Percentiles rank a stretch among this genome's conserved stretches.
phyloP scores from a whole-genome alignment of 441 rosid species.

The Corymbia citriodora region DNA sequence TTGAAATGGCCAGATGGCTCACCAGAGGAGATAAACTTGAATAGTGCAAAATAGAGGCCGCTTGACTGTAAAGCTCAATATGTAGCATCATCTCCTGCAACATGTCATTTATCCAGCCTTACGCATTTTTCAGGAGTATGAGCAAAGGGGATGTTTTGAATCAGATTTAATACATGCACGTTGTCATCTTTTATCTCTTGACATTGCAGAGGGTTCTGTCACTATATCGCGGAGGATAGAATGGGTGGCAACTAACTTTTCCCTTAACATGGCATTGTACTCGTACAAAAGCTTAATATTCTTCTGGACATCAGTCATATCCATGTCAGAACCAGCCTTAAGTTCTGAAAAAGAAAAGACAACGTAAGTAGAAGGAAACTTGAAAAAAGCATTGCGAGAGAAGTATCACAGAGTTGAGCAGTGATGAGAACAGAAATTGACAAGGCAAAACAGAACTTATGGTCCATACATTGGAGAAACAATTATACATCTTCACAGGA shows the following conservation, averaged over 20 bases:
- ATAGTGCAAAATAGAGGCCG: neutral
- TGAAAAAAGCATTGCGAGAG: neutral
- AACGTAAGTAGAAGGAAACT: neutral
- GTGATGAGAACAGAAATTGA: neutral
- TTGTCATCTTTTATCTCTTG: neutral
- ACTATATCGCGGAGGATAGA: conserved; percentile 48
- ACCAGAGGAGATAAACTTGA: neutral
- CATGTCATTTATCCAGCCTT: neutral
- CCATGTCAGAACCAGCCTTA: conserved; percentile 42
- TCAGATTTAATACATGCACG: neutral
- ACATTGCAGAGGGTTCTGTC: conserved; percentile 18
- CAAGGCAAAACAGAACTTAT: neutral
- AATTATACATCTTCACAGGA: neutral
- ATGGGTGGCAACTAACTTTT: conserved; percentile 55
- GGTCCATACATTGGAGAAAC: neutral
- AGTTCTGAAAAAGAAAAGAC: conserved; percentile 43
- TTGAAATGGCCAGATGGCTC: neutral
- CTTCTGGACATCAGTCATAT: conserved; percentile 54
- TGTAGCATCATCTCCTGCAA: neutral
- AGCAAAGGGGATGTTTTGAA: neutral
- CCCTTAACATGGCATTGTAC: conserved; percentile 74
- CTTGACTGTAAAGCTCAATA: neutral
- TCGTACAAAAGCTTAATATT: conserved; percentile 53
- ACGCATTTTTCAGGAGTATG: neutral
- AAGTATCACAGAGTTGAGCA: neutral